Evolutionary conservation across 1,284 basidiomycete genomes (phyloP), one percentile per base, ranked within the genome.

Genomic region (Fistulina hepatica): DNA sequence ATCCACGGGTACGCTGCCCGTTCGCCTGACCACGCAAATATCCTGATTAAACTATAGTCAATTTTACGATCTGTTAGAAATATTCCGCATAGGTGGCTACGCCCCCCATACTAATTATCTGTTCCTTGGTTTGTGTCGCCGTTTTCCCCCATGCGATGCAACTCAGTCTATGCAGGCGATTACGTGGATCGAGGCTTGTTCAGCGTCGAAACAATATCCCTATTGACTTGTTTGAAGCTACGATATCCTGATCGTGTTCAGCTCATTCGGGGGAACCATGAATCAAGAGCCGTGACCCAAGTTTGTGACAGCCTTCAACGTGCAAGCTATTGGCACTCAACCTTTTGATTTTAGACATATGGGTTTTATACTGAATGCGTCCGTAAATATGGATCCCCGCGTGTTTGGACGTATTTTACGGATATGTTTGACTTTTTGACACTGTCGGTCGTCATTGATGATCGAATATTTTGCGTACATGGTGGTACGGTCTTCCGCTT

Each of bases 341-440:
- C 35, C 13, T 33, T 15, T 17, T 37, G 27, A 20, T 39, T n/a
- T n/a, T 60, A 98, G 91, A 95, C 92, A 13, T 99, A 98, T 56
- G 95, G 95, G 11, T 99, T 99, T 66, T 99, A 99, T 62, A 86
- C 91, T 22, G 95, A 99, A 70, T 98, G 95, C 55, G 81, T 92
- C 28, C 76, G 94, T 35, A 99, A 99, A 65, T 99, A 99, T 55
- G 94, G 93, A 41, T 83, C 85, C 3, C 80, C 92, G 19, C 85
- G 89, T 50, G 94, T 97, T 26, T 99, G 95, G 95, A 93, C 90
- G 25, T 97, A 97, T 60, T 98, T 98, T 55, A 98, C 95, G 44
- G 95, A 99, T 65, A 97, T 99, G 95, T 99, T 99, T 61, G 95
- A 99, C 69, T 98, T 94, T 62, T 64, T 99, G 47, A 98, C 95